Base-by-base conservation (phyloP, 108 stramenopile species). In the Nitzschia sp. region DNA sequence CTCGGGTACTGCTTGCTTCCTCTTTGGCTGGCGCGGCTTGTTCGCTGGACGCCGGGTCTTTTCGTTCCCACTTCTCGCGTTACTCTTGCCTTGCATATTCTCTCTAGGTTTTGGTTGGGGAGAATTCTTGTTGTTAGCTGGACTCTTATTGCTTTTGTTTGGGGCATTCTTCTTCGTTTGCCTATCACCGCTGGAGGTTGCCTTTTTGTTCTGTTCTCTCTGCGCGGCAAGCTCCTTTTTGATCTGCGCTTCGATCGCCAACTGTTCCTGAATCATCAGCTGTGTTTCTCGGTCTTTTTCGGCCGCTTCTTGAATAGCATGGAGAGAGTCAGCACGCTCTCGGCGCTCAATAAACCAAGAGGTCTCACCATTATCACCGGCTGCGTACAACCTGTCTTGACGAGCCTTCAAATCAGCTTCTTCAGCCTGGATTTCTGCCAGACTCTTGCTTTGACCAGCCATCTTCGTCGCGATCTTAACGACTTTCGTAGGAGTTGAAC, bases 251-350 rank as follows among this genome's bases (percentile, higher is more conserved):
- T 93, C 91, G 45, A 93, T 93, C 60, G 63, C 38, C 38, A 71
- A 58, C 47, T 93, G 91, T 48, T 93, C 91, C 59, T 85, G 84
- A 13, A 93, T 76, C n/a, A 88, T 60, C 2, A 66, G 32, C 19
- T 63, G 66, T 62, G 79, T 56, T 47, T 88, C 85, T 58, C 58
- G 46, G 19, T 86, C 81, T 60, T 85, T 66, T 44, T 72, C 63
- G 26, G 82, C 79, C 41, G 56, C 47, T 44, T 84, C 45, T 47
- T 89, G 86, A 66, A 93, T 93, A 21, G 80, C 84, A 48, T 67
- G 71, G 27, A 93, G 82, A 5, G 91, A 93, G 44, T 79, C 84
- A 13, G 91, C 91, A 48, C 91, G 76, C 59, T 93, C 91, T 15
- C 85, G 68, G 26, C 85, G 78, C 64, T 86, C 74, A 30, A 93